Evolutionary conservation across 331 rosid species (phyloP), one percentile per base, ranked within the genome.

Genomic region (Malus hybrid): DNA sequence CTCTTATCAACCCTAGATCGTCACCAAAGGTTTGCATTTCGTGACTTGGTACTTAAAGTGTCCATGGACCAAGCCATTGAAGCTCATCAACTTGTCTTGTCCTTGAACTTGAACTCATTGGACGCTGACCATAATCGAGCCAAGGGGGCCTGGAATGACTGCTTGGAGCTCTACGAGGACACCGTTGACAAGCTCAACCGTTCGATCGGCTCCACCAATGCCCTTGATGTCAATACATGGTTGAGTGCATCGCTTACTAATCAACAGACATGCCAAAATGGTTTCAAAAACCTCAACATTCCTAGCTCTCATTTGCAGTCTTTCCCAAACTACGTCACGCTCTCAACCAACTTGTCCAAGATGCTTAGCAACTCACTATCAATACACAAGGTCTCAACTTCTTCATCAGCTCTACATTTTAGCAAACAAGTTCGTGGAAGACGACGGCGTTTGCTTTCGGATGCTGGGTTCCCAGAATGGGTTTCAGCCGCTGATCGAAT

Each of bases 261-360:
- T 63, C 89, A 86, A 28, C 91, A 86, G 80, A 92, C 96, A 16
- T 90, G 97, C 60, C 86, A 59, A 80, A 82, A 88, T 59, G 97
- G 97, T 50, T 92, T 92, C 78, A 56, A 10, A 44, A 86, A 92
- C 13, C 82, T 85, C 54, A 78, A 84, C 60, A 80, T 86, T 32
- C 65, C 77, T 1, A 19, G 18, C 7, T 79, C 85, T 28, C 80
- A 86, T 73, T 27, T 80, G 5, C 73, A 75, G 32, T 70, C 79
- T 33, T 85, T 79, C 31, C 89, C 90, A 44, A 60, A 18, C 32
- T 61, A 39, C 6, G 33, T 75, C 65, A 79, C 81, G 84, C 75
- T 92, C 11, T 71, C 65, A 70, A 80, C 14, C n/a, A 73, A 90
- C 82, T 87, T 92, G 81, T 83, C 92, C 14, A 84, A 90, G 75